Conservation (phyloP, 331 rosid genomes). For the Arachis monticola region DNA sequence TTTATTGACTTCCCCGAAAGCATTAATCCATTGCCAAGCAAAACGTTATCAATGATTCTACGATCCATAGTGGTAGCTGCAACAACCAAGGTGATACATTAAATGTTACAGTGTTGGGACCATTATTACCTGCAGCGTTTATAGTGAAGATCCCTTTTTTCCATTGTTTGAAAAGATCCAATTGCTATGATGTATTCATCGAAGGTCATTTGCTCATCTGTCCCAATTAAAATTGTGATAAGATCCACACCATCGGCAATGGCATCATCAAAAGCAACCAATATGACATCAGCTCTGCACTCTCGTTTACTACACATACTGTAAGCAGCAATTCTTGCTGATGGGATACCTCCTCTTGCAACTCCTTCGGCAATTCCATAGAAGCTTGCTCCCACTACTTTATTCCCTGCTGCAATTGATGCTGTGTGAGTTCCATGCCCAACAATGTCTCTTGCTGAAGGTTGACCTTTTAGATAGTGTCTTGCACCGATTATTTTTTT, state of each 20-base stretch:
- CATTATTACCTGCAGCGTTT: conserved; percentile 48
- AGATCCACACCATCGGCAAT: too few species aligned
- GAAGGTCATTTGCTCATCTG: accelerated
- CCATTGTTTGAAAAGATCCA: conserved; percentile 54
- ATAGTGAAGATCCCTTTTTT: conserved; percentile 49
- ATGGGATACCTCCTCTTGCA: too few species aligned
- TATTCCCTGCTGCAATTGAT: too few species aligned
- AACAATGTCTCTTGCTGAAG: conserved; percentile 38
- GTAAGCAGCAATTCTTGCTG: too few species aligned
- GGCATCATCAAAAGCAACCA: too few species aligned
- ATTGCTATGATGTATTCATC: conserved; percentile 29
- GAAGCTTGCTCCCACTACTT: too few species aligned
- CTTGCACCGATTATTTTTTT: conserved; percentile 35
- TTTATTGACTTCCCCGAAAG: conserved; percentile 31
- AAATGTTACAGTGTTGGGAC: conserved; percentile 8
- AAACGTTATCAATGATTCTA: conserved; percentile 37
- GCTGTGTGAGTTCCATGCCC: conserved; percentile 36
- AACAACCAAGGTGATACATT: conserved; percentile 56
- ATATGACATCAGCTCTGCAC: too few species aligned
- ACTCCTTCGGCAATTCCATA: too few species aligned
- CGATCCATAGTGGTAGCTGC: conserved; percentile 54
- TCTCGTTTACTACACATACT: too few species aligned
- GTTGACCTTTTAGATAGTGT: neutral
- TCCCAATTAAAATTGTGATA: conserved; percentile 31
- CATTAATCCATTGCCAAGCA: neutral